Evolutionary conservation across 208 protist genomes (phyloP), one percentile per base, ranked within the genome.

Genomic region (Leishmania arabica): DNA sequence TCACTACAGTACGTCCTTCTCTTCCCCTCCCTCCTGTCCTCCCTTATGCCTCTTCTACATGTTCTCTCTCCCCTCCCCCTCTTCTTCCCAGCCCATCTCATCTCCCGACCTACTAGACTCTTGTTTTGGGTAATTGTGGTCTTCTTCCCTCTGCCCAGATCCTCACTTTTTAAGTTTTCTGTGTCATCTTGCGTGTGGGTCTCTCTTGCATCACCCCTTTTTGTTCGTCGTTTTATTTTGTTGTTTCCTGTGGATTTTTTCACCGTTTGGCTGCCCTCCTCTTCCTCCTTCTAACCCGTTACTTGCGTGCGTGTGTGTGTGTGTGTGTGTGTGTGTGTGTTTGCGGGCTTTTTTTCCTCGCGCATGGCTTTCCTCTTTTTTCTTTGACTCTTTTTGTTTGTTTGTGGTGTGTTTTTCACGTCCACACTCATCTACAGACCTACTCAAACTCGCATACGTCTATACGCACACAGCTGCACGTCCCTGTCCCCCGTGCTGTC

Each of bases 61-160:
- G 42, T 53, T n/a, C 45, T 45, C 42, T 45, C 42, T 45, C 42
- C 42, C 42, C 3, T 45, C 42, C 42, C 42, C 42, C 4, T 45
- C 45, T 34, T 45, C 45, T 31, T 53, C 69, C 69, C 69, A 47
- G 8, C 7, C n/a, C 37, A 47, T 42, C 65, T n/a, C 65, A 24
- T 45, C 65, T 47, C 65, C 34, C 37, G 19, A 24, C 34, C 65
- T 11, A 71, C 65, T 71, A 45, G 54, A 11, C 7, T 68, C 64
- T 64, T 42, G 24, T 78, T 54, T 34, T 37, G n/a, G 13, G 73
- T 69, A 51, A 54, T 31, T 68, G 75, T 68, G 75, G 34, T n/a
- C 62, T 40, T 78, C 34, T 31, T 66, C 21, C 3, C 8, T 37
- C 31, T n/a, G 40, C 27, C 58, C 51, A 54, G 1, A 6, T 15